These are phyloP conservation scores for Phytomonas sp. DNA, from an alignment of 208 protist species.

Conservation along the genomic window DNA sequence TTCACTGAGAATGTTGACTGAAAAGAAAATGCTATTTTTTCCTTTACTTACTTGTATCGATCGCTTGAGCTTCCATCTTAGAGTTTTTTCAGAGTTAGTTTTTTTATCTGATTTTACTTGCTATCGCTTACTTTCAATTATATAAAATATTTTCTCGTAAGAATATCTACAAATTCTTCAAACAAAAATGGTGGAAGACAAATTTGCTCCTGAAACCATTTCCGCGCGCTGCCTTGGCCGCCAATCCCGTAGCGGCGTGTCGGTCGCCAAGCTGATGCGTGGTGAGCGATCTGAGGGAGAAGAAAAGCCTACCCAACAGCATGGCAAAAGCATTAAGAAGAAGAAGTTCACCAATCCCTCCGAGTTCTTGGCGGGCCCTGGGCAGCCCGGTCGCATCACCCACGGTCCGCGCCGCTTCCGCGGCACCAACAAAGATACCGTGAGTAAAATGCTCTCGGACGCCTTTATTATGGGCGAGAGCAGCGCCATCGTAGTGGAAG, in stretches of 20 bases:
- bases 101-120: conserved; percentile 1
- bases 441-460: conserved; percentile 63
- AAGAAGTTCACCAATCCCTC: conserved; percentile 34
- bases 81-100: not conserved
- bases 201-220: conserved; percentile 7
- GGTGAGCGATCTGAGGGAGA: conserved; percentile 11
- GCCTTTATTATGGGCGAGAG: conserved; percentile 40
- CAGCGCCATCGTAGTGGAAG: conserved; percentile 9
- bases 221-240: conserved; percentile 18
- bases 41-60: not conserved
- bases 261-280: conserved; percentile 21
- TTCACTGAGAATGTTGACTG: not conserved
- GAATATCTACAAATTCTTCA: not conserved
- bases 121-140: not conserved
- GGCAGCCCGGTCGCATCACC: conserved; percentile 38
- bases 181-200: conserved; percentile 6
- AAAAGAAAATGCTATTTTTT: conserved; percentile 5
- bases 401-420: conserved; percentile 62
- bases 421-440: conserved; percentile 32
- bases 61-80: not conserved
- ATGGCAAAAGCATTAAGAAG: conserved; percentile 1
- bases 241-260: conserved; percentile 27
- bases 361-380: conserved; percentile 65
- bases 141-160: not conserved
- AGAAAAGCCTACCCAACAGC: conserved; percentile 20